Evolutionary conservation across 306 rosid genomes (phyloP), one percentile per base, ranked within the genome.

Genomic region (Castanospermum australe): DNA sequence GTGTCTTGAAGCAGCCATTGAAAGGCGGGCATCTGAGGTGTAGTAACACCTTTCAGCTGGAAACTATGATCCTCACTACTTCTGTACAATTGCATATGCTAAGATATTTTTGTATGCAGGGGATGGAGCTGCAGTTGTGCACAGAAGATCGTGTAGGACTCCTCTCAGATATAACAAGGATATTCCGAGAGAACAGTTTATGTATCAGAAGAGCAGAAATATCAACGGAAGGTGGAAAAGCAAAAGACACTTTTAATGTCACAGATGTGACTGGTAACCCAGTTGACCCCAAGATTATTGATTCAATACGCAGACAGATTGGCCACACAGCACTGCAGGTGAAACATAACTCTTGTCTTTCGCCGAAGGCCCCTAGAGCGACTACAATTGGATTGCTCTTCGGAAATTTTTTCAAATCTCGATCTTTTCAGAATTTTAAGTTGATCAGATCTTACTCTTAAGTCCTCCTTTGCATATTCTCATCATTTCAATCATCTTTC

Each of bases 1-100:
- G 77, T 95, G 99, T 82, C 95, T 95, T 56, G 97, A 92, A 87
- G 99, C 99, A 47, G 98, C 99, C 72, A 91, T 95, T 38, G 93
- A 95, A 78, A 93, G 99, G 84, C 87, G 99, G 35, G 98, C 89
- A 64, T 89, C 73, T 6, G 98, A 95, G 99, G 99, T 89, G 52
- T 64, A 54, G 50, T 21, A 73, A 30, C 57, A 73, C 67, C 22
- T 6, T n/a, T 36, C 39, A 0, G 1, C 42, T 20, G 7, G 33
- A 50, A 71, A 11, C 67, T 80, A 7, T 24, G 41, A 21, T 15
- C 13, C 11, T 61, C 17, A 22, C 66, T 41, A 5, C 13, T 60
- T 60, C 13, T 71, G 9, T 20, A 33, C 66, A 20, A 54, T 74
- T 81, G 17, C n/a, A n/a, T 13, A 22, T 80, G 39, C 82, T 74